A percentile compares a stretch with the other conserved stretches of the same genome.
Evolutionary conservation across 768 basidiomycete genomes (phyloP).

Genomic region (Chalciporus sphaerocephalus): DNA sequence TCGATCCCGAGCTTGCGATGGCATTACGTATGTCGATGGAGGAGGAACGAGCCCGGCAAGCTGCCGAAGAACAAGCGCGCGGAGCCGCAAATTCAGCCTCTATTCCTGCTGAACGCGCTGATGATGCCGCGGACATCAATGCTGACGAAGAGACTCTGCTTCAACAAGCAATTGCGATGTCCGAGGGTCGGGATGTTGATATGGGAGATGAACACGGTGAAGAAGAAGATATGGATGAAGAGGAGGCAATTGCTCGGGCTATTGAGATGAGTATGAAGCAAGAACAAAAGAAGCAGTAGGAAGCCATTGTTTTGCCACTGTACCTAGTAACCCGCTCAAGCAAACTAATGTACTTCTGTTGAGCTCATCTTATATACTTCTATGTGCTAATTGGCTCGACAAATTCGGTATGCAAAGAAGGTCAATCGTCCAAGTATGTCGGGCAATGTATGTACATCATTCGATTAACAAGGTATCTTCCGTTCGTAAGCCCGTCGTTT

Average conservation of each 20-base stretch:
- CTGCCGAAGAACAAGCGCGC: slow-evolving; percentile 38
- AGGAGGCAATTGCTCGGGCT: slow-evolving; percentile 85
- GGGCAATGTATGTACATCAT: background rate
- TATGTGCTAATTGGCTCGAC: background rate
- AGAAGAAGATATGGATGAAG: slow-evolving; percentile 75
- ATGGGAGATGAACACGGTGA: slow-evolving; percentile 47
- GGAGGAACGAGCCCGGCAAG: slow-evolving; percentile 81
- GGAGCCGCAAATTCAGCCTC: slow-evolving; percentile 22
- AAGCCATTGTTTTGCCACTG: background rate
- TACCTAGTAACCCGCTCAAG: background rate
- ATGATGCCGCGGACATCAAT: slow-evolving; percentile 44
- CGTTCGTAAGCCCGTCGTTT: background rate
- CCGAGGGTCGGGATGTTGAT: slow-evolving; percentile 52
- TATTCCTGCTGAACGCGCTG: slow-evolving; percentile 19
- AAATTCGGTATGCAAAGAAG: background rate
- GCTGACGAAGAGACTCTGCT: slow-evolving; percentile 78
- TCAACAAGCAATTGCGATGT: slow-evolving; percentile 73
- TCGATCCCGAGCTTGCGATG: slow-evolving; percentile 97
- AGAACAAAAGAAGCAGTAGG: slow-evolving; percentile 39
- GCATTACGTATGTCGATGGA: slow-evolving; percentile 97
- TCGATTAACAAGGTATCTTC: background rate
- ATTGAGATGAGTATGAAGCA: slow-evolving; percentile 91
- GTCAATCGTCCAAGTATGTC: background rate
- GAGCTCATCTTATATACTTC: slow-evolving; percentile 3
- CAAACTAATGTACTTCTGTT: slow-evolving; percentile 1